phyloP scores from a whole-genome alignment of 257 asterid species.

The Solanum boliviense region DNA sequence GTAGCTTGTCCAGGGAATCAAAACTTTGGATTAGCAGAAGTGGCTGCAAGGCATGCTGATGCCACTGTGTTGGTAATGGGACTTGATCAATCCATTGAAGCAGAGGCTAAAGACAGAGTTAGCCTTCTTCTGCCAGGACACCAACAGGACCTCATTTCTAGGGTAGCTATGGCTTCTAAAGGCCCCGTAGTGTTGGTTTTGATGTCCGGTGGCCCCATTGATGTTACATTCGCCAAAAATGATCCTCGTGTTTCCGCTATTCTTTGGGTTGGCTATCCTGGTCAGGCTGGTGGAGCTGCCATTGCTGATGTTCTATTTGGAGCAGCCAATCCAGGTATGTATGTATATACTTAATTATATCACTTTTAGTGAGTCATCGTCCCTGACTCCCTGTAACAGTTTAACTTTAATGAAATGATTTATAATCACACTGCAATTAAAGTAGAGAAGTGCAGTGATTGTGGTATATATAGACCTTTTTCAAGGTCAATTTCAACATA shows the following conservation, averaged over 20 bases:
- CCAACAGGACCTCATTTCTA: slow-evolving; percentile 73
- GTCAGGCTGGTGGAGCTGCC: slow-evolving; percentile 88
- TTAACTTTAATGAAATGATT: not conserved
- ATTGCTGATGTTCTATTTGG: slow-evolving; percentile 85
- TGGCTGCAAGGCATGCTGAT: slow-evolving; percentile 54
- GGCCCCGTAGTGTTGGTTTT: slow-evolving; percentile 65
- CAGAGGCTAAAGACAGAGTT: slow-evolving; percentile 50
- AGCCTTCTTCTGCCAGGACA: slow-evolving; percentile 71
- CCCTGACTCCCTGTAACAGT: not conserved
- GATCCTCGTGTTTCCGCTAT: slow-evolving; percentile 61
- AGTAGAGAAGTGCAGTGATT: not conserved
- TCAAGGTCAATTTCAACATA: not conserved
- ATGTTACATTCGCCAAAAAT: slow-evolving; percentile 62
- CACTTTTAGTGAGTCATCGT: not conserved
- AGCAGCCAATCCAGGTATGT: slow-evolving; percentile 74
- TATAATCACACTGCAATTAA: no score
- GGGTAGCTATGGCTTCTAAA: slow-evolving; percentile 71
- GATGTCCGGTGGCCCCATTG: slow-evolving; percentile 85
- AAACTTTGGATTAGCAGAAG: slow-evolving; percentile 56
- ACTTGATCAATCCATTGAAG: slow-evolving; percentile 57
- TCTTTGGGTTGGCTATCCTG: slow-evolving; percentile 90
- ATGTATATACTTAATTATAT: not conserved
- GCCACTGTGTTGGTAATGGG: slow-evolving; percentile 78
- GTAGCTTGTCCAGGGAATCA: slow-evolving; percentile 36
- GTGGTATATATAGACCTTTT: not conserved